phyloP scores from a whole-genome alignment of 2,329 filamentous ascomycete genomes.

The Pyrenochaeta sp. region DNA sequence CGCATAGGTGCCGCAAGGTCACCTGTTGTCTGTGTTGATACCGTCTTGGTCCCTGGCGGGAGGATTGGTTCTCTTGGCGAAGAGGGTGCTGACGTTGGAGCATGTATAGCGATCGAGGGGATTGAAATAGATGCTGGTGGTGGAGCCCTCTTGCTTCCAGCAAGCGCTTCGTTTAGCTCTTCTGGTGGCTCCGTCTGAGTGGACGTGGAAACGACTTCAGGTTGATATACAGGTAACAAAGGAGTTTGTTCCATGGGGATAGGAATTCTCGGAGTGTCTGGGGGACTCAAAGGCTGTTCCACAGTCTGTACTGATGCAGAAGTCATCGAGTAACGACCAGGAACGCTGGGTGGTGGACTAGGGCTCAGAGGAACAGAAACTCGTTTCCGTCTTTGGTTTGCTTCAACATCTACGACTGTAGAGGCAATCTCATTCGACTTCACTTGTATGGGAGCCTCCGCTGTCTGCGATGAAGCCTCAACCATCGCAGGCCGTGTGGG shows the following conservation, averaged over 20 bases:
- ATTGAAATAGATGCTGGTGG: conserved; percentile 62
- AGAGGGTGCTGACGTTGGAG: conserved; percentile 82
- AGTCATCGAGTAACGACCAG: conserved; percentile 61
- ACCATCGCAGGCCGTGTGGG: conserved; percentile 58
- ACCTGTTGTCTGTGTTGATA: conserved; percentile 79
- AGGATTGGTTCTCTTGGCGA: conserved; percentile 78
- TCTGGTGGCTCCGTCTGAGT: conserved; percentile 66
- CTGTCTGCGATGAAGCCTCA: conserved; percentile 32
- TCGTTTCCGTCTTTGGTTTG: conserved; percentile 77
- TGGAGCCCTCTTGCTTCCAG: conserved; percentile 34
- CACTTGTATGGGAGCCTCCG: conserved; percentile 23
- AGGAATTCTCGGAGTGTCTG: conserved; percentile 67
- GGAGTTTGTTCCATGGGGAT: conserved; percentile 55
- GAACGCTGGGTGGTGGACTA: conserved; percentile 17
- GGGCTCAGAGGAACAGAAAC: conserved; percentile 54
- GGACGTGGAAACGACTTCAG: conserved; percentile 62
- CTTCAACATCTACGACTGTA: conserved; percentile 64
- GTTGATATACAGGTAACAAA: conserved; percentile 41
- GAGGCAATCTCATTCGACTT: conserved; percentile 32
- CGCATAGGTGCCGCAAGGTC: conserved; percentile 56
- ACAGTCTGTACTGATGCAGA: conserved; percentile 71
- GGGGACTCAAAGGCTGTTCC: conserved; percentile 70
- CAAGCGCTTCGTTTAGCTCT: conserved; percentile 39
- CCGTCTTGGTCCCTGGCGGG: conserved; percentile 81
- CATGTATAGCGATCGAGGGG: conserved; percentile 90